Evolutionary conservation across 2,329 filamentous ascomycete species (phyloP), one percentile per base, ranked within the genome.

Genomic region (Colletotrichum ledebouriae): DNA sequence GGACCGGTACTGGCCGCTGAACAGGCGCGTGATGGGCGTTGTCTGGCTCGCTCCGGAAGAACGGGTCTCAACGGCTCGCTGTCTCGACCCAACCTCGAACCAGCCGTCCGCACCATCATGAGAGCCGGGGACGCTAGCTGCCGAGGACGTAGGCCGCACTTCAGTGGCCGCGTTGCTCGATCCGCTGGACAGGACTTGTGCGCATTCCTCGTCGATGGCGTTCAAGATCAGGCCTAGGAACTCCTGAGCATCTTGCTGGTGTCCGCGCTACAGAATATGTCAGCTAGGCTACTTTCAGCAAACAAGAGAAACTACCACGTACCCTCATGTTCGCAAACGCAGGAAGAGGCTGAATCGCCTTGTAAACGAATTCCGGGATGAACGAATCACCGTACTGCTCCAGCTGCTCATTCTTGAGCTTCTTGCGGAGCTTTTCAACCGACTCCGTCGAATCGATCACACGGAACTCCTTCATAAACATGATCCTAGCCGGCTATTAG

Each of bases 211-310:
- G 74, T 98, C 94, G 39, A 99, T 87, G 55, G 94, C 93, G 75
- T 97, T 94, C 4, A 99, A 85, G 39, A 99, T 84, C 77, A 98
- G 97, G 0, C 94, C 95, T 25, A 99, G 84, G 73, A 99, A 99
- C 76, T 99, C 96, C 76, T 99, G 94, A 1, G 96, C 96, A 81
- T 99, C 96, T 83, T 99, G 95, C 78, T 99, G 96, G 74, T 98
- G 95, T 15, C 96, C 96, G 69, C 94, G 92, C 90, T 94, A 71
- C 59, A 25, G 80, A 71, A 49, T 79, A 73, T 66, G 71, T 75
- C 70, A 76, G 74, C 55, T 11, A 34, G n/a, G 17, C 7, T 29
- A 29, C 29, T 29, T 2, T 29, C 12, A 17, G 57, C 9, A 44
- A 29, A n/a, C 34, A n/a, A 6, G 33, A 25, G 25, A 29, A 55